A percentile compares a stretch with the other conserved stretches of the same genome.
phyloP scores from a whole-genome alignment of 306 rosid genomes.

The Hippophae rhamnoides region DNA sequence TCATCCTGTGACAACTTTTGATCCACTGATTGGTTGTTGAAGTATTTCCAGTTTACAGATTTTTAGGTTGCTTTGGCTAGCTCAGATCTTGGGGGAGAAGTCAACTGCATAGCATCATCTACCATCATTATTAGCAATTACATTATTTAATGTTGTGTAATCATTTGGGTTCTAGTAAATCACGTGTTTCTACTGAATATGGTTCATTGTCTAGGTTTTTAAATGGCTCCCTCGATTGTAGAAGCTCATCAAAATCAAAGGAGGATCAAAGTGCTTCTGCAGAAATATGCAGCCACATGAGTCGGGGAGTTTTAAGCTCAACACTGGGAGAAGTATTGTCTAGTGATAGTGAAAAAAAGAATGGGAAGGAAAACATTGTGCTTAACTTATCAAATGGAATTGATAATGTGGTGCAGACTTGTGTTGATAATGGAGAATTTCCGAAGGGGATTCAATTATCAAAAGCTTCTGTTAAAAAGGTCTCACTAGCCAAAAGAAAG shows the following conservation, averaged over 20 bases:
- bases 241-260: slow-evolving; percentile 24
- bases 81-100: background rate
- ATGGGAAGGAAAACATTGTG: slow-evolving; percentile 36
- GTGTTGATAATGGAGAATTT: slow-evolving; percentile 44
- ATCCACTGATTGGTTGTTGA: background rate
- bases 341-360: slow-evolving; percentile 25
- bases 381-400: slow-evolving; percentile 45
- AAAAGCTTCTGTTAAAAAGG: slow-evolving; percentile 60
- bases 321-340: slow-evolving; percentile 29
- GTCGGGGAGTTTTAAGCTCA: slow-evolving; percentile 26
- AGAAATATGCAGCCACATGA: slow-evolving; percentile 23
- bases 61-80: background rate
- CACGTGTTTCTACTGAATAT: background rate
- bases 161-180: background rate
- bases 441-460: slow-evolving; percentile 48
- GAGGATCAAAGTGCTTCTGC: slow-evolving; percentile 34
- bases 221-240: slow-evolving; percentile 63
- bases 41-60: background rate
- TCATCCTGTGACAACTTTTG: background rate
- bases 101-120: background rate
- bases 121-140: background rate
- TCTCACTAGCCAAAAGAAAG: slow-evolving; percentile 61
- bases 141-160: background rate
- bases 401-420: slow-evolving; percentile 25
- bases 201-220: slow-evolving; percentile 49